A percentile compares a stretch with the other conserved stretches of the same genome.
phyloP scores from a whole-genome alignment of 1,139 yeast genomes.

The Scheffersomyces lignicola region DNA sequence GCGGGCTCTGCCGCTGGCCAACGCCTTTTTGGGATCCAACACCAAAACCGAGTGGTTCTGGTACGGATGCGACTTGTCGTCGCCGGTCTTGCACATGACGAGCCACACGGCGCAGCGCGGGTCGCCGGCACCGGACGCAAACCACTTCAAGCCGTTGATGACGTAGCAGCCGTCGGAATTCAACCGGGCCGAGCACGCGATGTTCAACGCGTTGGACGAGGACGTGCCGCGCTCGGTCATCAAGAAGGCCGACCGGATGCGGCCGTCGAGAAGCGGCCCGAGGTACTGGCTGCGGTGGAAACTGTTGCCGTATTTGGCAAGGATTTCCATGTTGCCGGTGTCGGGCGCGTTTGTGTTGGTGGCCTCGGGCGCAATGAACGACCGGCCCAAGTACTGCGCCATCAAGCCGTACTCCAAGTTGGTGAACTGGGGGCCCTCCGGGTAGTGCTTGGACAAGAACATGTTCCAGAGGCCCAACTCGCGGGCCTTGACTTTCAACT shows the following conservation, averaged over 20 bases:
- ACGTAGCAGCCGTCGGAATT: constrained; percentile 53
- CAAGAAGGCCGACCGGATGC: constrained; percentile 64
- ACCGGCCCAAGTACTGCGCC: constrained; percentile 68
- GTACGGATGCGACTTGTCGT: constrained; percentile 36
- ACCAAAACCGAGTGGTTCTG: constrained; percentile 62
- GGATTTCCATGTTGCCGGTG: constrained; percentile 74
- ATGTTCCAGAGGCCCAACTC: constrained; percentile 65
- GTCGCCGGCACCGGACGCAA: constrained; percentile 76
- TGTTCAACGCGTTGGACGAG: constrained; percentile 68
- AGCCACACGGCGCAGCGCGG: constrained; percentile 64
- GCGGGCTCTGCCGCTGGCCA: constrained; percentile 52
- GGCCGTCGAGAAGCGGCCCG: constrained; percentile 56
- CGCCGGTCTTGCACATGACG: constrained; percentile 63
- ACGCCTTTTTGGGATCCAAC: constrained; percentile 53
- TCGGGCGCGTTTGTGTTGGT: constrained; percentile 71
- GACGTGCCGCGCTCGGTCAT: constrained; percentile 72
- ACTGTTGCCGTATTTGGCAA: constrained; percentile 58
- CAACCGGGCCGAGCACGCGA: constrained; percentile 47
- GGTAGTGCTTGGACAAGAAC: constrained; percentile 56
- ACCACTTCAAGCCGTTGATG: constrained; percentile 70
- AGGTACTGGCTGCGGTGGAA: constrained; percentile 57
- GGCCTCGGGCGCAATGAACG: constrained; percentile 59
- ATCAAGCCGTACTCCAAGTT: constrained; percentile 69
- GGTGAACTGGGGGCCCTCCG: constrained; percentile 64
- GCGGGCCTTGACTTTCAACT: constrained; percentile 55